A percentile compares a stretch with the other conserved stretches of the same genome.
Conservation (phyloP, 1,284 basidiomycete genomes). For the Papiliotrema fonsecae region DNA sequence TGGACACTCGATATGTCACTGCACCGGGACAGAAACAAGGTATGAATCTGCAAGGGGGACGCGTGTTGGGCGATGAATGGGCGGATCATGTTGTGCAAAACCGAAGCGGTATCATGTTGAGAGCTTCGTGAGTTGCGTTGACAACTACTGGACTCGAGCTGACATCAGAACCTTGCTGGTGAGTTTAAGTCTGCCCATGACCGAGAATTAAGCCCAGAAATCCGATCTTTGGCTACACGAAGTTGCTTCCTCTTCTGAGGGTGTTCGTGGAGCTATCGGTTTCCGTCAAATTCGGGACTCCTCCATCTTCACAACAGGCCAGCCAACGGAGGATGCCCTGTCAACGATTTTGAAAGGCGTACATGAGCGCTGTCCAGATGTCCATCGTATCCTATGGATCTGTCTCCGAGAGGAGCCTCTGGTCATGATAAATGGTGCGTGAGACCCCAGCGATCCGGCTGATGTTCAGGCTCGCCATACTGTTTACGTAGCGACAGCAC, state of each 20-base stretch:
- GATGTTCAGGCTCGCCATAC: conserved; percentile 38
- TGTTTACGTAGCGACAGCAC: conserved; percentile 64
- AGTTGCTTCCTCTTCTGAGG: conserved; percentile 57
- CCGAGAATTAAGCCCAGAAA: conserved; percentile 51
- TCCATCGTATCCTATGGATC: conserved; percentile 77
- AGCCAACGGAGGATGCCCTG: conserved; percentile 88
- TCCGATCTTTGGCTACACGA: conserved; percentile 84
- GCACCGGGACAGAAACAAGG: conserved; percentile 46
- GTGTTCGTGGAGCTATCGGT: conserved; percentile 86
- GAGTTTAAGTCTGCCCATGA: neutral
- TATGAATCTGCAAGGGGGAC: conserved; percentile 72
- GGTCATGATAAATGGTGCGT: conserved; percentile 66
- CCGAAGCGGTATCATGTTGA: conserved; percentile 85
- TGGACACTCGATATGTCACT: conserved; percentile 15
- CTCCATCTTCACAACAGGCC: conserved; percentile 80
- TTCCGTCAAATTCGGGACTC: conserved; percentile 80
- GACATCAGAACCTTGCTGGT: neutral
- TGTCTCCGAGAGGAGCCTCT: conserved; percentile 91
- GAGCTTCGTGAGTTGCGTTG: conserved; percentile 63
- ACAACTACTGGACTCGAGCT: neutral
- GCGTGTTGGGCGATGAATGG: conserved; percentile 87
- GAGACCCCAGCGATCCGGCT: conserved; percentile 1
- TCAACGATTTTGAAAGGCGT: conserved; percentile 73
- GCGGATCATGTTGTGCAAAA: conserved; percentile 89
- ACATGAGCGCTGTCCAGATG: conserved; percentile 58